These are phyloP conservation scores for Fraxinus dipetala DNA, from an alignment of 305 asterid species.

Conservation along the genomic window DNA sequence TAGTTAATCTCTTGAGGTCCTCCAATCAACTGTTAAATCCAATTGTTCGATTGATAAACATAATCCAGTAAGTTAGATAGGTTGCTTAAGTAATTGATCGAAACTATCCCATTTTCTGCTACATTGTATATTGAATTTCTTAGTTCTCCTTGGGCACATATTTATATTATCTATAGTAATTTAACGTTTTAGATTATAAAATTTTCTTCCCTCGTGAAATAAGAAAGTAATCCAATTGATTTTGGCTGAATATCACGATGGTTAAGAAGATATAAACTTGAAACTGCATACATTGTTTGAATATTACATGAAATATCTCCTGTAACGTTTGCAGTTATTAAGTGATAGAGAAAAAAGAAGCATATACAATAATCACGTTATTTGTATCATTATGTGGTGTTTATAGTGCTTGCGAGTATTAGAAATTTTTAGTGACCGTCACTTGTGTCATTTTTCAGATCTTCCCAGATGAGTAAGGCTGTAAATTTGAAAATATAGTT, in stretches of 20 bases:
- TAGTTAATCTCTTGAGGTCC: too few relatives aligned
- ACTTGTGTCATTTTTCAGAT: too few relatives aligned
- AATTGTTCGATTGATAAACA: slow-evolving; percentile 2
- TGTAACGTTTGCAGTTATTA: too few relatives aligned
- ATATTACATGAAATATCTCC: too few relatives aligned
- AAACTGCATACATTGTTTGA: background rate
- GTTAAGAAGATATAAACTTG: background rate
- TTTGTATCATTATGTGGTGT: too few relatives aligned
- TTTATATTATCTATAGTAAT: background rate
- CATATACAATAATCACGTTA: too few relatives aligned
- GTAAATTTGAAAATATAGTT: too few relatives aligned
- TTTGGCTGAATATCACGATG: background rate
- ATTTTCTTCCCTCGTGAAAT: slow-evolving; percentile 2
- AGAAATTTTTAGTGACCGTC: too few relatives aligned
- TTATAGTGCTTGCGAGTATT: too few relatives aligned
- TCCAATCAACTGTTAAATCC: background rate
- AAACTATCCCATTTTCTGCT: background rate
- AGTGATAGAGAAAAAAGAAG: too few relatives aligned
- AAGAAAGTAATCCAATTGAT: background rate
- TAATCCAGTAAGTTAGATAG: background rate
- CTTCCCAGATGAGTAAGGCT: too few relatives aligned
- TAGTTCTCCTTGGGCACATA: background rate
- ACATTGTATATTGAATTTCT: background rate
- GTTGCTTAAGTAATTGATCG: background rate
- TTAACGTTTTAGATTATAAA: background rate